These are phyloP conservation scores for Cunninghamia lanceolata DNA, from an alignment of 75 land plant genomes.

Conservation along the genomic window DNA sequence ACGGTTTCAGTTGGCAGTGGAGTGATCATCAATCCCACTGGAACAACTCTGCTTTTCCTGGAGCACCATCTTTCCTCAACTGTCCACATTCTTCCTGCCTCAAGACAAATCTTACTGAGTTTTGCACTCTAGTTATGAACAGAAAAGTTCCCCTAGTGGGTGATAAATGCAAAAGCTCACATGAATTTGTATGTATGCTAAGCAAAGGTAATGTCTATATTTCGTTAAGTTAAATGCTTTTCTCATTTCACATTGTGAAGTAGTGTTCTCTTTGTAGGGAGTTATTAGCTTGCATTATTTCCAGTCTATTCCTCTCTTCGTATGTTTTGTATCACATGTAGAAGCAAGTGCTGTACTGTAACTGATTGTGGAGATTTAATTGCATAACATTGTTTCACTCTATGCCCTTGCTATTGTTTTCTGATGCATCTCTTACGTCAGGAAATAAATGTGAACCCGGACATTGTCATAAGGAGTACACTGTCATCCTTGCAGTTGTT, in stretches of 20 bases:
- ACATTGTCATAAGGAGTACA: conserved; percentile 73
- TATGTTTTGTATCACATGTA: background rate
- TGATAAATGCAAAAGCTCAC: conserved; percentile 58
- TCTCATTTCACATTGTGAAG: background rate
- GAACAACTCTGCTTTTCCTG: conserved; percentile 50
- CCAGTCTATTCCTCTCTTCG: background rate
- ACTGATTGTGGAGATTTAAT: background rate
- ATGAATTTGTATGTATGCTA: conserved; percentile 61
- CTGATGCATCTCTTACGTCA: conserved; percentile 20
- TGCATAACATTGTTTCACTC: background rate
- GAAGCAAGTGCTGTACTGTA: background rate
- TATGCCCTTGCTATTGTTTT: background rate
- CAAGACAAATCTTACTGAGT: conserved; percentile 10
- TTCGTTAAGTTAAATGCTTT: background rate
- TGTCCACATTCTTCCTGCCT: conserved; percentile 46
- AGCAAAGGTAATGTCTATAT: conserved; percentile 40
- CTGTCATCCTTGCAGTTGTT: conserved; percentile 78
- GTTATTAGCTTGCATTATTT: background rate
- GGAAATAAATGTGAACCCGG: conserved; percentile 54
- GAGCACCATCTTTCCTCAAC: conserved; percentile 20
- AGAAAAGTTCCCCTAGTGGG: conserved; percentile 28
- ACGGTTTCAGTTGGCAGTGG: conserved; percentile 69
- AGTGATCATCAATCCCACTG: conserved; percentile 52
- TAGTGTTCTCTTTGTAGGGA: background rate
- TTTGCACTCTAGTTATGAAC: conserved; percentile 49